A percentile compares a stretch with the other conserved stretches of the same genome.
Evolutionary conservation across 768 basidiomycete genomes (phyloP).

Genomic region (Hygrocybe punicea): DNA sequence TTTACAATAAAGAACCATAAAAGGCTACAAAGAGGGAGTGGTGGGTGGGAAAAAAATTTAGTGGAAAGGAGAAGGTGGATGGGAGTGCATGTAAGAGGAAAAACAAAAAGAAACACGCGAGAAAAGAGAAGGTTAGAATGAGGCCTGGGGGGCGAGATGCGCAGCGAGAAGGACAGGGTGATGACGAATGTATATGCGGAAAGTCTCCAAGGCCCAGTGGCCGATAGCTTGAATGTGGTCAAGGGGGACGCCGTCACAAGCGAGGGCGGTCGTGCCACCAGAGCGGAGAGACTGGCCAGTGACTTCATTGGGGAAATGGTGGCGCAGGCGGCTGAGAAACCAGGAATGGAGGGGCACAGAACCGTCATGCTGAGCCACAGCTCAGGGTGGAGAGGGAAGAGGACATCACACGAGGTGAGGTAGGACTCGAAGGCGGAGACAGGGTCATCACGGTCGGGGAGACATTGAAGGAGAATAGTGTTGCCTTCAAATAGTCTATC

Average conservation of each 20-base stretch:
- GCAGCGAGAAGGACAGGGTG: no score
- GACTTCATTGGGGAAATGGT: constrained; percentile 17
- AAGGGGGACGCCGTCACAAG: constrained; percentile 22
- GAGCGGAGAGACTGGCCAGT: constrained; percentile 39
- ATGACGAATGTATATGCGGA: constrained; percentile 24
- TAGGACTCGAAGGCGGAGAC: constrained; percentile 14
- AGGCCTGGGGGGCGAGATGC: no score
- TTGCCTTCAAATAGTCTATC: no score
- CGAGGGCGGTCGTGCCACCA: constrained; percentile 39
- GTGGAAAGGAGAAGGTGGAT: no score
- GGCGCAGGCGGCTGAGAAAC: constrained; percentile 31
- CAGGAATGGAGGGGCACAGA: constrained; percentile 32
- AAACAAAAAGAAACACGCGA: no score
- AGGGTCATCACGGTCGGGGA: no score
- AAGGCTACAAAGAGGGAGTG: no score
- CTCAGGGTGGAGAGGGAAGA: constrained; percentile 24
- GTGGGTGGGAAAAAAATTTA: no score
- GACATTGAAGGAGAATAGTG: no score
- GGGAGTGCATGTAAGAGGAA: no score
- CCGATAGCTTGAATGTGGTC: constrained; percentile 36
- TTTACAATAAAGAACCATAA: no score
- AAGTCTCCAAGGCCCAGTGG: constrained; percentile 36
- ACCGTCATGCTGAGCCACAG: constrained; percentile 35
- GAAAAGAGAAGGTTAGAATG: no score
- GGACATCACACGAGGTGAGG: constrained; percentile 21